Base-by-base conservation (phyloP, 495 filamentous ascomycete species). In the Pseudevernia furfuracea region DNA sequence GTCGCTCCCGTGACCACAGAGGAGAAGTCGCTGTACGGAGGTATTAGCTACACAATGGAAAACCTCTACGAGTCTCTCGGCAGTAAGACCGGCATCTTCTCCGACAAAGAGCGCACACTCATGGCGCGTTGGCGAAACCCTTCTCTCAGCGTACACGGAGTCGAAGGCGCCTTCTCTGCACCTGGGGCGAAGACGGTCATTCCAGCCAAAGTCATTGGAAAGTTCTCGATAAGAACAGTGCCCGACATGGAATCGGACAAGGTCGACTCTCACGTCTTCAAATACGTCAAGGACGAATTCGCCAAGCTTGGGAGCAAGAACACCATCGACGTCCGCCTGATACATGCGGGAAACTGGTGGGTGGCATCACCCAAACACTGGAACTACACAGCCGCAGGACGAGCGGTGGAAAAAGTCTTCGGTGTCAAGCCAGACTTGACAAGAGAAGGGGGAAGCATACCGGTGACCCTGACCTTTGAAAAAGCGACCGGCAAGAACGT, bases 401-500 rank as follows among this genome's bases (percentile, higher is more conserved):
- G 96, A 81, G 94, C 94, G 17, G 91, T 92, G 21, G 85, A 96
- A 78, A 83, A 88, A 49, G 95, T 99, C 30, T 99, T 91, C 78
- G 89, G 89, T 25, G 86, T 94, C 56, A 83, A 92, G 76, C 94
- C 94, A 28, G 94, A 99, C 77, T 85, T 97, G 79, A 99, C 94
- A 41, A 84, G 94, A 55, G 94, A 99, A 78, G 94, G 94, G 75
- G 94, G 94, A 73, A 90, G 90, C 75, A 98, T 98, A 71, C 94
- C 94, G 0, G 89, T 99, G 39, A 97, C 94, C 14, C 78, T 99
- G 73, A 97, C 91, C 11, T 97, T 99, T 72, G 93, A 99, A 80
- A 85, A 97, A 78, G 91, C 92, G 25, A 96, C 92, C n/a, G 90
- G 91, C 66, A 99, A 99, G 85, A 99, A 97, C 73, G 92, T 97